These are phyloP conservation scores for Phyllosticta citrichinensis DNA, from an alignment of 2,329 filamentous ascomycete genomes.

Conservation along the genomic window DNA sequence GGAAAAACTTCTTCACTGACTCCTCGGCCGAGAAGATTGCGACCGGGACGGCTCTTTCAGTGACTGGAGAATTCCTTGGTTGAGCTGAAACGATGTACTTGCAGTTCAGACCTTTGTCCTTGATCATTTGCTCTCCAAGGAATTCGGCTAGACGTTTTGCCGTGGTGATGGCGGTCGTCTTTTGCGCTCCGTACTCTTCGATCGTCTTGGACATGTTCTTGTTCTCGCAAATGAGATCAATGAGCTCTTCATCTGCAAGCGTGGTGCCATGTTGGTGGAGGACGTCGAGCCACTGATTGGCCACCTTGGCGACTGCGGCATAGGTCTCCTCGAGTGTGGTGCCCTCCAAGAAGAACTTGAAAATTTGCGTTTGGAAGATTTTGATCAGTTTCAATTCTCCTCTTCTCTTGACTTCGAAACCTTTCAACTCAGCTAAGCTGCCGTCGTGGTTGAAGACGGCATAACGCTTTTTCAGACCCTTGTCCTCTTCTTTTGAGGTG, in stretches of 20 bases:
- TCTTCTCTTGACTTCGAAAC: conserved; percentile 94
- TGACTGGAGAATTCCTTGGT: conserved; percentile 83
- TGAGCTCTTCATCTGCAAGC: conserved; percentile 89
- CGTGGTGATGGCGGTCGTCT: conserved; percentile 98
- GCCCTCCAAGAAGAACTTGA: conserved; percentile 97
- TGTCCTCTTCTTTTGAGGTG: conserved; percentile 97
- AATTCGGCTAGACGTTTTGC: conserved; percentile 93
- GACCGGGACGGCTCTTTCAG: conserved; percentile 86
- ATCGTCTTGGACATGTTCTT: conserved; percentile 95
- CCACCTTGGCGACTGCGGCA: conserved; percentile 80
- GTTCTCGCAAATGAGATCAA: conserved; percentile 99
- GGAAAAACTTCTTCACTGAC: conserved; percentile 73
- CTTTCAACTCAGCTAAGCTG: conserved; percentile 87
- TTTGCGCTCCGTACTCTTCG: conserved; percentile 90
- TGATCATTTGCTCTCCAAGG: conserved; percentile 95
- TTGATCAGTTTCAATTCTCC: conserved; percentile 99
- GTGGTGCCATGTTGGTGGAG: conserved; percentile 80
- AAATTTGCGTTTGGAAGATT: conserved; percentile 98
- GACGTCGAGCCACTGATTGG: conserved; percentile 94
- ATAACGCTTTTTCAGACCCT: conserved; percentile 98
- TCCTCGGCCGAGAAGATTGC: conserved; percentile 95
- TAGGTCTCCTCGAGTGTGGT: conserved; percentile 83
- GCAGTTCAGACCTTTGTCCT: conserved; percentile 98
- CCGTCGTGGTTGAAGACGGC: conserved; percentile 98
- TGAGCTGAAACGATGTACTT: conserved; percentile 95